Conservation (phyloP, 2,329 filamentous ascomycete species). For the Ascochyta lentis region DNA sequence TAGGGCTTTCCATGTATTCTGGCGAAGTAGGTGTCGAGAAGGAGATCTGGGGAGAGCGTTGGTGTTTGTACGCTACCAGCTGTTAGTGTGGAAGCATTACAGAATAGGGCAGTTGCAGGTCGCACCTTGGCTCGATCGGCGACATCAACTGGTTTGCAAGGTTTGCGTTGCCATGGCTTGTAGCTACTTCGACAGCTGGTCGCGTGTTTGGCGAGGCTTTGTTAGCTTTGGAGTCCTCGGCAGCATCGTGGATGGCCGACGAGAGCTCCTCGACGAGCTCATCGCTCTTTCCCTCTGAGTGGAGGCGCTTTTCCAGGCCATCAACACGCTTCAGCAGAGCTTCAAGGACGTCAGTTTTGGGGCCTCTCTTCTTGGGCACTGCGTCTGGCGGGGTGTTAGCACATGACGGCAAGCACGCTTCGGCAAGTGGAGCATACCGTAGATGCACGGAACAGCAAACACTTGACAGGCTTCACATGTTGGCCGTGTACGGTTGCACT, state of each 20-base stretch:
- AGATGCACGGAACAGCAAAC: constrained; percentile 86
- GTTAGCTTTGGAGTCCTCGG: constrained; percentile 28
- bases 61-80: constrained; percentile 48
- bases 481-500: constrained; percentile 84
- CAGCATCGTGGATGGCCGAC: constrained; percentile 30
- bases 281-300: constrained; percentile 60
- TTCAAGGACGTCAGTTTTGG: constrained; percentile 88
- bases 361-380: constrained; percentile 86
- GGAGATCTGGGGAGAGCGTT: constrained; percentile 63
- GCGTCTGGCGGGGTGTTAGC: constrained; percentile 66
- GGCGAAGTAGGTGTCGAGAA: constrained; percentile 80
- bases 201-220: constrained; percentile 31
- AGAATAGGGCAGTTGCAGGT: constrained; percentile 15
- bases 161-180: constrained; percentile 29
- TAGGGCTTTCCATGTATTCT: constrained; percentile 84
- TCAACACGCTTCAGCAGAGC: constrained; percentile 85
- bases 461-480: constrained; percentile 89
- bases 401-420: constrained; percentile 7
- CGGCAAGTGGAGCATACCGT: constrained; percentile 64
- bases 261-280: constrained; percentile 39
- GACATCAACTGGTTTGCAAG: constrained; percentile 46
- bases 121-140: constrained; percentile 48
- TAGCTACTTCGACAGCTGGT: constrained; percentile 36
- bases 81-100: constrained; percentile 18
- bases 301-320: constrained; percentile 79